Conservation (phyloP, 2,329 filamentous ascomycete species). For the Fusarium foetens region DNA sequence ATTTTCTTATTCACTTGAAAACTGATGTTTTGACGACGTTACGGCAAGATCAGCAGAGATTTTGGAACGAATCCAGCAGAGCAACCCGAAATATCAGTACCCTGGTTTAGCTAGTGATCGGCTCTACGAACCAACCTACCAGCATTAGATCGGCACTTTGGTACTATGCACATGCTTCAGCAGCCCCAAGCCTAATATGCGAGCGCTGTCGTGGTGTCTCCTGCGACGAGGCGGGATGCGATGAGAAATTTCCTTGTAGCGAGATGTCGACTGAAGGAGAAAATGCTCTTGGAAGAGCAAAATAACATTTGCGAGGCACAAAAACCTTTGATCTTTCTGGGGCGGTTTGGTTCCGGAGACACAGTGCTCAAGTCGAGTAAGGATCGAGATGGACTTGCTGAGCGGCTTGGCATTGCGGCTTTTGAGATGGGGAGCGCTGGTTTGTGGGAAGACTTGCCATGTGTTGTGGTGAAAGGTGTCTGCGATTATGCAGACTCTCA, state of each 20-base stretch:
- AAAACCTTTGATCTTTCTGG: neutral
- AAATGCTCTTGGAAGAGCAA: accelerated
- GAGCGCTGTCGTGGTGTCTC: neutral
- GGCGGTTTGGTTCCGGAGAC: accelerated
- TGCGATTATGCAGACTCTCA: constrained; percentile 9
- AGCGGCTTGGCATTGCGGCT: neutral
- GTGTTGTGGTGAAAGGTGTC: constrained; percentile 48
- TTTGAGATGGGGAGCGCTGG: constrained; percentile 50
- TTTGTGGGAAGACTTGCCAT: constrained; percentile 47
- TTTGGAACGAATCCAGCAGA: neutral
- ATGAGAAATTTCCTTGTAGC: accelerated
- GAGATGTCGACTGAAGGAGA: accelerated
- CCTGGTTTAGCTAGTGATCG: neutral
- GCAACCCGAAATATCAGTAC: accelerated
- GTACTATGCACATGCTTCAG: neutral
- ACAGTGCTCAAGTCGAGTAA: accelerated
- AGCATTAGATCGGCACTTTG: neutral
- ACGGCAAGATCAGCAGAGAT: accelerated
- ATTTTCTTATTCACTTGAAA: neutral
- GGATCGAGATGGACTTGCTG: neutral
- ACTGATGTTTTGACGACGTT: accelerated
- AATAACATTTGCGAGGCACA: accelerated
- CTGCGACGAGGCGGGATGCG: neutral
- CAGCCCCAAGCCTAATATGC: accelerated
- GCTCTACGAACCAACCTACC: accelerated